Evolutionary conservation across 768 basidiomycete genomes (phyloP).

Genomic region (Panellus pusillus): DNA sequence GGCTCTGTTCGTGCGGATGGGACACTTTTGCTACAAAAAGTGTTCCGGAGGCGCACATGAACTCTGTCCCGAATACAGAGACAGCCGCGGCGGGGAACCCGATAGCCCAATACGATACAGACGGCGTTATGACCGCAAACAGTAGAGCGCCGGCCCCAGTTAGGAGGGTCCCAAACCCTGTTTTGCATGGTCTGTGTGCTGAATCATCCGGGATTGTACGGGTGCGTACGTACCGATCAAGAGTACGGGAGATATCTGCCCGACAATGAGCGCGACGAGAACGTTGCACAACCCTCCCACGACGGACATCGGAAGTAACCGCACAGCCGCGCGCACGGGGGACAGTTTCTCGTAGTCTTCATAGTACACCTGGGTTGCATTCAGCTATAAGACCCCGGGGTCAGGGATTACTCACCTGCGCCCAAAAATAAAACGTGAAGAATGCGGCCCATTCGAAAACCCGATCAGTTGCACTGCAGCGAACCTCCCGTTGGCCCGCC

Average conservation of each 20-base stretch:
- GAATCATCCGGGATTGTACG: not conserved
- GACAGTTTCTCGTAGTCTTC: not conserved
- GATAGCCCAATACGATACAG: conserved; percentile 68
- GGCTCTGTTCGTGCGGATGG: conserved; percentile 69
- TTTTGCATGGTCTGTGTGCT: not conserved
- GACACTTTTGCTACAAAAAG: conserved; percentile 73
- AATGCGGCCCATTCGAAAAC: conserved; percentile 66
- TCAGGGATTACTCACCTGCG: conserved; percentile 14
- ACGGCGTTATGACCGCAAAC: conserved; percentile 67
- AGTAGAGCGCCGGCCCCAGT: conserved; percentile 61
- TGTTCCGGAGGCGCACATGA: conserved; percentile 71
- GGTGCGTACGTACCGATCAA: conserved; percentile 47
- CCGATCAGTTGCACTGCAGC: conserved; percentile 61
- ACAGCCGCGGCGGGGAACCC: conserved; percentile 69
- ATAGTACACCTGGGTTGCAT: conserved; percentile 38
- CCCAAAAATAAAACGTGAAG: conserved; percentile 48
- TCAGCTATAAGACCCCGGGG: not conserved
- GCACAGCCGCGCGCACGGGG: not conserved
- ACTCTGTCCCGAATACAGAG: conserved; percentile 75
- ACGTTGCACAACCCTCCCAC: not conserved
- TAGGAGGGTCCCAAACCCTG: conserved; percentile 50
- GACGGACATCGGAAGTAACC: not conserved
- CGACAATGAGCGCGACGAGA: not conserved
- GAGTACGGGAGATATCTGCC: conserved; percentile 47
- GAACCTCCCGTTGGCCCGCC: conserved; percentile 59